Percentiles rank a stretch among this genome's conserved stretches.
Conservation (phyloP, 1,139 yeast genomes). For the Blastobotrys raffinosifermentans region DNA sequence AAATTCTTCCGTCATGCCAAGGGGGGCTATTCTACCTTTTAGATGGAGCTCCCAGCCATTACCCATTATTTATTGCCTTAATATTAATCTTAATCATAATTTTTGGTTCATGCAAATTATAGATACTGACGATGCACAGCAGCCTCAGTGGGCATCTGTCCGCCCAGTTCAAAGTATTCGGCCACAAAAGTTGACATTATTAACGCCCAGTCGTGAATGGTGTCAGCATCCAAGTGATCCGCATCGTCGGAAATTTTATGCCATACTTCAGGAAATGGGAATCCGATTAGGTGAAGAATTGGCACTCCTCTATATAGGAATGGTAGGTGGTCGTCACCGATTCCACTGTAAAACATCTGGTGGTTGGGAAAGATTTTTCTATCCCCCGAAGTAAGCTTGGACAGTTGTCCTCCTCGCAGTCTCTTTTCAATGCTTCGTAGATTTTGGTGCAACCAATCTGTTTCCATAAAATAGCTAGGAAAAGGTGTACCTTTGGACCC, state of each 20-base stretch:
- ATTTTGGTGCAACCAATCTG: conserved; percentile 37
- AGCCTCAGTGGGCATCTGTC: conserved; percentile 5
- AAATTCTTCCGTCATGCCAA: conserved; percentile 71
- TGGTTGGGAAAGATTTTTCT: conserved; percentile 19
- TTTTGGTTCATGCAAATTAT: not conserved
- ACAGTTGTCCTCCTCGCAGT: conserved; percentile 15
- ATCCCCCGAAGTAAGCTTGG: conserved; percentile 7
- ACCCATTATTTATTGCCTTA: too few relatives aligned
- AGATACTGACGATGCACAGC: not conserved
- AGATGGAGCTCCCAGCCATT: too few relatives aligned
- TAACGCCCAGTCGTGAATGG: conserved; percentile 35
- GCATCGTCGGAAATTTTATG: conserved; percentile 40
- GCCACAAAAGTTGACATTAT: conserved; percentile 32
- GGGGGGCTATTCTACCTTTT: conserved; percentile 43
- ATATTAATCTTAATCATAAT: not conserved
- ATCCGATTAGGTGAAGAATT: conserved; percentile 46
- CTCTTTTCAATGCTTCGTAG: conserved; percentile 29
- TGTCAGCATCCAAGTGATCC: conserved; percentile 28
- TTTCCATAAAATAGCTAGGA: conserved; percentile 42
- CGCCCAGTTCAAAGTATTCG: conserved; percentile 29
- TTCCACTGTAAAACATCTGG: conserved; percentile 25
- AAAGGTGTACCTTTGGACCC: conserved; percentile 39
- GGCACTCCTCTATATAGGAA: conserved; percentile 43
- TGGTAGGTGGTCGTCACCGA: conserved; percentile 53
- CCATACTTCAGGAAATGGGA: conserved; percentile 47